Evolutionary conservation across 2,329 filamentous ascomycete species (phyloP), one percentile per base, ranked within the genome.

Genomic region (Ascochyta clinopodiicola): DNA sequence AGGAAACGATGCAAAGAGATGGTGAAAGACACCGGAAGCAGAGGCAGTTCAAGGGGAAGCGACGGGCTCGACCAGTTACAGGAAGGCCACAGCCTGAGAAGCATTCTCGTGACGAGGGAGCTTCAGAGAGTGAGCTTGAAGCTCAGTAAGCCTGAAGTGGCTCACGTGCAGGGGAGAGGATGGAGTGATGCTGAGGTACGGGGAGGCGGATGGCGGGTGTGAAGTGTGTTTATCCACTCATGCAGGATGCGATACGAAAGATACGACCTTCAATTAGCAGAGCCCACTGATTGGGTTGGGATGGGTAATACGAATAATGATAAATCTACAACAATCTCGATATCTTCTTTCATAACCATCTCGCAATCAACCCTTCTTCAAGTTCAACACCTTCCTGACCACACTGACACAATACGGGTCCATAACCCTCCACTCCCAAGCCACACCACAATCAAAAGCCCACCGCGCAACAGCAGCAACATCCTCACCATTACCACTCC

Each of bases 101-200:
- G 62, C 3, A 68, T 69, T 4, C 7, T 68, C 0, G 66, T 69
- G 1, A 69, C 66, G 4, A 64, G 54, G 15, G 66, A 69, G 35
- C 19, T 69, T 19, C 60, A 60, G 35, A 57, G 66, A 6, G 56
- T 52, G 22, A 69, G 66, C 43, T 25, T 69, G 35, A 61, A 52
- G 24, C 42, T 68, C 51, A 51, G 27, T 22, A 61, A 40, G 9
- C 63, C 63, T 2, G 61, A 58, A 15, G 51, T 59, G 21, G 50
- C 57, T 9, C 47, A 63, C 53, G 44, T 55, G 1, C 42, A 58
- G 6, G 61, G 50, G 32, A 52, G 56, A 32, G 60, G 52, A 1
- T 68, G 66, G 66, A 67, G 58, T 44, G 44, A 47, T 9, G 61
- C 59, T 8, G 61, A 66, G 27, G 57, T 67, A 4, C 46, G 51